Evolutionary conservation across 306 rosid genomes (phyloP), one percentile per base, ranked within the genome.

Genomic region (Amphicarpaea edgeworthii): DNA sequence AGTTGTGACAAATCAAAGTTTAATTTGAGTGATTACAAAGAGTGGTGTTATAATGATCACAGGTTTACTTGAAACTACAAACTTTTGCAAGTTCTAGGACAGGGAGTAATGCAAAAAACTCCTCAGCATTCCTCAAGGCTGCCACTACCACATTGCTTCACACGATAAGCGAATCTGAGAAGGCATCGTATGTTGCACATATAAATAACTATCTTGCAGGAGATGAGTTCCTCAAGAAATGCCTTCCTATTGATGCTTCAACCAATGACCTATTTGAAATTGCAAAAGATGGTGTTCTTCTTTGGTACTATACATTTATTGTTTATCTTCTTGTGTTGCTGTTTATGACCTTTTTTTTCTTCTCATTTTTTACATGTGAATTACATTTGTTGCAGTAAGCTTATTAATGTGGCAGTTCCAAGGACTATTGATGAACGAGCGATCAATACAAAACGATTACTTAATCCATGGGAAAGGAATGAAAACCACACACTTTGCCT

Each of bases 401-500:
- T 92, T 62, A 92, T 95, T 83, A 95, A 95, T 82, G 96, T 95
- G 85, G 97, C 99, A 26, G 97, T 95, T 76, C 96, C 97, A 0
- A 91, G 93, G 50, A 95, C 97, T 60, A 92, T 95, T 14, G 99
- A 95, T 76, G 99, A 95, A 55, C 90, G 99, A 2, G 96, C 99
- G 11, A 88, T 95, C 79, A 95, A 95, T 69, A 95, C 92, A 1
- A 95, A 95, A 82, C 78, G 90, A 80, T 78, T 86, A 45, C 97
- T 95, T 54, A 95, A 95, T 69, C 99, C 99, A 10, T 95, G 99
- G 99, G 99, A 95, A 84, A 92, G 99, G 76, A 95, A 92, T 76
- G 97, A 92, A 81, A 95, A 95, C 38, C 99, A 95, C 82, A 95
- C 99, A 16, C 93, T 95, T 26, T 95, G 99, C 71, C 96, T 95